These are phyloP conservation scores for Larix sibirica DNA, from an alignment of 83 land plant species.

Conservation along the genomic window DNA sequence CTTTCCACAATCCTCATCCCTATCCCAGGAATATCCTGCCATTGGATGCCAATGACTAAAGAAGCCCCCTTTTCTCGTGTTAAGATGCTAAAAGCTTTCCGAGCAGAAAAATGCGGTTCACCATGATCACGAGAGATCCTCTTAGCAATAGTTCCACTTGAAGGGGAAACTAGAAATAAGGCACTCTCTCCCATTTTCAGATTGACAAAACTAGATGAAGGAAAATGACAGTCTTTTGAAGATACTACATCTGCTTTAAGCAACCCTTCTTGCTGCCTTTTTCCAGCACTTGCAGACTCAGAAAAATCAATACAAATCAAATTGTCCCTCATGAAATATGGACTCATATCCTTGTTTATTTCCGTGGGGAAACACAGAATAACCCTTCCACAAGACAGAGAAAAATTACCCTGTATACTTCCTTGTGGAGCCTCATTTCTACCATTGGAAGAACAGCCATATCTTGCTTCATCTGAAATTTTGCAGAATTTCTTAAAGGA, in stretches of 20 bases:
- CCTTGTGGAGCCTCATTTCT: conserved; percentile 6
- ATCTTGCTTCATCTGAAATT: not conserved
- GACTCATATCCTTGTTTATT: conserved; percentile 9
- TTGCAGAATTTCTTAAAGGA: not conserved
- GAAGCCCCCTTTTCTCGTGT: conserved; percentile 2
- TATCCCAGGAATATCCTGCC: conserved; percentile 56
- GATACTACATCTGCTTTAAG: not conserved
- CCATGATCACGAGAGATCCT: not conserved
- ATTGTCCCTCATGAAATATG: conserved; percentile 25
- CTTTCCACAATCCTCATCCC: conserved; percentile 55
- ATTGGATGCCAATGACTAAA: conserved; percentile 47
- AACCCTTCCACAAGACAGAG: conserved; percentile 49
- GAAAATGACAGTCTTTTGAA: conserved; percentile 12
- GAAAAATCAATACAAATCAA: conserved; percentile 52
- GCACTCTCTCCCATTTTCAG: conserved; percentile 39
- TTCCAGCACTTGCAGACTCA: conserved; percentile 7
- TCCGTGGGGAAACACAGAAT: conserved; percentile 62
- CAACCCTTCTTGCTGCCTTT: not conserved
- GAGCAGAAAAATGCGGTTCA: conserved; percentile 21
- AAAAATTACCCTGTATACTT: conserved; percentile 32
- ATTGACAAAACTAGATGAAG: conserved; percentile 28
- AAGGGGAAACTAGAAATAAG: conserved; percentile 35
- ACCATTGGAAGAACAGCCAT: conserved; percentile 8
- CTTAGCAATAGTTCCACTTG: not conserved
- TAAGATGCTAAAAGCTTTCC: conserved; percentile 26